Percentiles rank a stretch among this genome's conserved stretches.
Conservation (phyloP, 129 eudicot genomes). For the Flaveria ramosissima region DNA sequence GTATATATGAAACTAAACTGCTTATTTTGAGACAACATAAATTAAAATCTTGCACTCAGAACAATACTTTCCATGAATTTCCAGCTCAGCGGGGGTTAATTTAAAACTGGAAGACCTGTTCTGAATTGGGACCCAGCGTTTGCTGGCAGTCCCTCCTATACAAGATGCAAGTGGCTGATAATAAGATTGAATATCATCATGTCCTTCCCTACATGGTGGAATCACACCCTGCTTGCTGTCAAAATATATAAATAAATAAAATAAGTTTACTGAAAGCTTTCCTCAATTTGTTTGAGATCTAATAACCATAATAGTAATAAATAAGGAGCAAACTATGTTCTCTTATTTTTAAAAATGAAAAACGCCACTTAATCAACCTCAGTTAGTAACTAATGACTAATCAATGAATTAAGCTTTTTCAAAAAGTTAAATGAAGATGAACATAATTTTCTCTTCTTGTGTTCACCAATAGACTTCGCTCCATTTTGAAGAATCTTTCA, state of each 20-base stretch:
- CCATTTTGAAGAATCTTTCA: not conserved
- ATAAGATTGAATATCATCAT: slow-evolving; percentile 70
- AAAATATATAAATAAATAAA: slow-evolving; percentile 7
- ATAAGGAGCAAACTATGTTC: not conserved
- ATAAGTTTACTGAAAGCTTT: not conserved
- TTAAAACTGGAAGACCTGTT: slow-evolving; percentile 65
- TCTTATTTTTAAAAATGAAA: not conserved
- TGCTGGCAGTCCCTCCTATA: slow-evolving; percentile 69
- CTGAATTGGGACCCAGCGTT: slow-evolving; percentile 83
- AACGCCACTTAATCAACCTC: not conserved
- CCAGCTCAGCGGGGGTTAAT: slow-evolving; percentile 52
- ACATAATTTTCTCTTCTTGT: not conserved
- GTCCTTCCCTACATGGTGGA: slow-evolving; percentile 67
- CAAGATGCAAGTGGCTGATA: slow-evolving; percentile 79
- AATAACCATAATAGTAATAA: not conserved
- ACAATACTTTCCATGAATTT: slow-evolving; percentile 65
- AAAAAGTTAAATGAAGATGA: not conserved
- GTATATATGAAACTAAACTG: not conserved
- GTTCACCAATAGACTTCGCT: not conserved
- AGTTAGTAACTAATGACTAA: not conserved
- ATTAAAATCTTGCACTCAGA: slow-evolving; percentile 8
- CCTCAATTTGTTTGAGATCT: not conserved
- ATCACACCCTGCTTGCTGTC: slow-evolving; percentile 55
- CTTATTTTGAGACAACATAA: not conserved
- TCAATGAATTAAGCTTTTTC: not conserved